Evolutionary conservation across 768 basidiomycete genomes (phyloP), one percentile per base, ranked within the genome.

Genomic region (Pleurotus platypus): DNA sequence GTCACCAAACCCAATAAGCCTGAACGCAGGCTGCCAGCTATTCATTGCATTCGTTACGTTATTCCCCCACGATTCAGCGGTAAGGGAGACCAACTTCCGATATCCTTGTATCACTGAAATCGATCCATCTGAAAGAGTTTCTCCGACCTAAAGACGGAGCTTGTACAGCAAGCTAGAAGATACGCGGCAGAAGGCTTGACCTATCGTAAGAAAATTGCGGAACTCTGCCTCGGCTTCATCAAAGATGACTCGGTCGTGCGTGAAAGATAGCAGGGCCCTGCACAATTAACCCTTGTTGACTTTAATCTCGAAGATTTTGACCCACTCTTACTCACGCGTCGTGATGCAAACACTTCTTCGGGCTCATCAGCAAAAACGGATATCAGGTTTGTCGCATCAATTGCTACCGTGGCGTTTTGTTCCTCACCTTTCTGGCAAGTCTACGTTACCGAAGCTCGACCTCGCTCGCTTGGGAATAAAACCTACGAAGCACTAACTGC

Each of bases 401-500:
- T 63, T 69, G 56, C 58, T 58, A 62, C 63, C 49, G 59, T 56
- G 48, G 49, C 37, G 35, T 55, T 49, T 56, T 48, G 56, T 40
- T 63, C 60, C 62, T 55, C 59, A 54, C 61, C 16, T 57, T 56
- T 40, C 62, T 57, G 43, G 57, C 60, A 56, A 83, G 96, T 99
- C 39, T 98, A 94, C 70, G 96, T 99, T 58, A 98, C 96, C 63
- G 93, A 98, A 84, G 92, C 92, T 35, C 83, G 92, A 61, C 94
- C 96, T 70, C 84, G 83, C 68, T 91, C 89, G 65, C 79, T 90
- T 63, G 92, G 94, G 57, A 80, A 95, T 68, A 92, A 89, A 72
- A 98, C 97, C n/a, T 89, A 91, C 65, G 86, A 94, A 63, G 80
- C 85, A 53, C 79, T 98, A 48, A 88, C 87, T 18, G 86, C 87